phyloP scores from a whole-genome alignment of 495 filamentous ascomycete species.

The Podospora pseudopauciseta region DNA sequence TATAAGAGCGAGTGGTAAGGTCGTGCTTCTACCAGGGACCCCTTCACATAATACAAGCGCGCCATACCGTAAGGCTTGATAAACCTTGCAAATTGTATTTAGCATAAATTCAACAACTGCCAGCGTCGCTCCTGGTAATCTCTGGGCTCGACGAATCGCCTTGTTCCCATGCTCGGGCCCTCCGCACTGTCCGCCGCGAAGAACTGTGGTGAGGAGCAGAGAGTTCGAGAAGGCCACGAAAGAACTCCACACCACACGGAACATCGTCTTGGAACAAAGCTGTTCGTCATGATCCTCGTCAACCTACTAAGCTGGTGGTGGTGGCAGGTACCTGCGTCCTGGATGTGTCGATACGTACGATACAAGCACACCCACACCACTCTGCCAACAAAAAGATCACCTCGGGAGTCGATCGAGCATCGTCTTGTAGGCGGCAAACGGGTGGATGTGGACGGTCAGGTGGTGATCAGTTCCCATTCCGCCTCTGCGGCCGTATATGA shows the following conservation, averaged over 20 bases:
- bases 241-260: background rate
- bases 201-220: background rate
- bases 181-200: conserved; percentile 13
- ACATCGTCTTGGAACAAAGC: background rate
- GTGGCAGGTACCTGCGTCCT: conserved; percentile 7
- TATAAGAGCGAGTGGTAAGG: background rate
- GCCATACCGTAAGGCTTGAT: conserved; percentile 20
- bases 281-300: conserved; percentile 5
- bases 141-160: conserved; percentile 22
- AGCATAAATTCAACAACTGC: conserved; percentile 35
- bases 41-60: background rate
- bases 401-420: background rate
- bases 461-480: conserved; percentile 6
- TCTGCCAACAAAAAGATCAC: background rate
- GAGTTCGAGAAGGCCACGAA: conserved; percentile 27
- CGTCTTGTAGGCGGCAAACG: background rate
- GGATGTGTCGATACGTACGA: background rate
- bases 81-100: conserved; percentile 26
- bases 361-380: background rate
- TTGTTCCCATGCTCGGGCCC: conserved; percentile 20
- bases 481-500: conserved; percentile 14
- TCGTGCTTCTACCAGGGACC: conserved; percentile 7
- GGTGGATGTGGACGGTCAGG: conserved; percentile 11
- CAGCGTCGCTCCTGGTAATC: conserved; percentile 30
- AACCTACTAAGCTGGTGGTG: background rate